Evolutionary conservation across 495 filamentous ascomycete genomes (phyloP), one percentile per base, ranked within the genome.

Genomic region (Penicillium silybi): DNA sequence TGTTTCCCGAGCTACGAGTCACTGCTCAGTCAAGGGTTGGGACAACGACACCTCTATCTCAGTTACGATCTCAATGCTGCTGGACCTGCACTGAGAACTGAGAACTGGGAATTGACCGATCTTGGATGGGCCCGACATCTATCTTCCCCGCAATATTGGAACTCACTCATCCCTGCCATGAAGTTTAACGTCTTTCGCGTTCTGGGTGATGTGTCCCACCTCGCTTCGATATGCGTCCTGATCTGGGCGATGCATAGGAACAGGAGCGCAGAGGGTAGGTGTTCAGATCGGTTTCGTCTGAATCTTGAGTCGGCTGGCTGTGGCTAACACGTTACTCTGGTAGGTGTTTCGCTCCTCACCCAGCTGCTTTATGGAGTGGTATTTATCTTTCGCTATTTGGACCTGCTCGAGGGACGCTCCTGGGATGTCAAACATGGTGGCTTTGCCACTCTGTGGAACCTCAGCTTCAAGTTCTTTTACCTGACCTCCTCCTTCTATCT

Each of bases 321-420:
- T 38, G 16, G 15, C 58, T 65, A 44, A 71, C 50, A 34, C 7
- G 4, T 26, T 50, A 20, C 25, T 40, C 48, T 41, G 27, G 32
- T 23, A 91, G 88, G 92, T 55, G 84, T 97, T 46, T 96, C 92
- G n/a, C 82, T 97, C 56, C 86, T 98, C 52, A 96, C 92, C 0
- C 93, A 98, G 68, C 74, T 82, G 39, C 83, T 98, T 58, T 98
- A 98, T 72, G 80, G 82, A 25, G 55, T 85, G 48, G 92, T 98
- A 34, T 98, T 97, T 72, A 64, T 87, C 48, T 83, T 88, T 11
- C 83, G 95, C 42, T 97, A 98, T 70, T 80, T 91, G 23, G 89
- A 97, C 64, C 72, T 97, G 52, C 86, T 96, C 61, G 62, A 58
- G 38, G 52, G 57, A 5, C 52, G 57, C 6, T 65, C 68, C 18